Evolutionary conservation across 306 rosid species (phyloP), one percentile per base, ranked within the genome.

Genomic region (Rosa lucieae): DNA sequence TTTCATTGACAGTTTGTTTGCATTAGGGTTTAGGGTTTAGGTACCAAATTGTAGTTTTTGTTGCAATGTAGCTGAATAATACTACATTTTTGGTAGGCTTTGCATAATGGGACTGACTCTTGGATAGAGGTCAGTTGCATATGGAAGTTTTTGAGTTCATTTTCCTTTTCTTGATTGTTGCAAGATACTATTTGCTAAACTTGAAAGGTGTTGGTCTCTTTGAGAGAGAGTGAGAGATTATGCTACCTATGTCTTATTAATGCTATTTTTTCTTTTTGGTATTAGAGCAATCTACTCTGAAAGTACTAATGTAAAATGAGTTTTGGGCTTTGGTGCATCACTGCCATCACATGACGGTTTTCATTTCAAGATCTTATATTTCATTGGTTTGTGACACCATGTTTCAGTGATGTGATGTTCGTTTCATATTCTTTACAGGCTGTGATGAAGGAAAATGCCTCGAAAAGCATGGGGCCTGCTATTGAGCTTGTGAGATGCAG

Each of bases 401-500:
- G 44, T 6, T 42, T 42, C 44, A 42, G 44, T 42, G 7, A 49
- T 49, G 21, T 74, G 56, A 67, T 61, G 55, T 63, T 78, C 29
- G 78, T 48, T 20, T 63, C 46, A 12, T 83, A 46, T 80, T 61
- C 13, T 74, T 81, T 84, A 15, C 40, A 95, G 99, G 92, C 78
- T 73, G 85, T 82, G 63, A 73, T 90, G 82, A 88, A 89, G 81
- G 97, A 85, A 78, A 87, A 81, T 74, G 0, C 26, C 26, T 23
- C 26, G 74, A 81, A 79, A 77, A 82, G 85, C 58, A 52, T 66
- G 81, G 55, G 70, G 75, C 87, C 86, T 70, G 78, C 81, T 52
- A 76, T 83, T 86, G 97, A 95, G 89, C 91, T 95, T 71, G 97
- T 93, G 81, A 87, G 87, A 89, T 95, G 99, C 94, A 91, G 69